Base-by-base conservation (phyloP, 345 rosid species). In the Turritis glabra region DNA sequence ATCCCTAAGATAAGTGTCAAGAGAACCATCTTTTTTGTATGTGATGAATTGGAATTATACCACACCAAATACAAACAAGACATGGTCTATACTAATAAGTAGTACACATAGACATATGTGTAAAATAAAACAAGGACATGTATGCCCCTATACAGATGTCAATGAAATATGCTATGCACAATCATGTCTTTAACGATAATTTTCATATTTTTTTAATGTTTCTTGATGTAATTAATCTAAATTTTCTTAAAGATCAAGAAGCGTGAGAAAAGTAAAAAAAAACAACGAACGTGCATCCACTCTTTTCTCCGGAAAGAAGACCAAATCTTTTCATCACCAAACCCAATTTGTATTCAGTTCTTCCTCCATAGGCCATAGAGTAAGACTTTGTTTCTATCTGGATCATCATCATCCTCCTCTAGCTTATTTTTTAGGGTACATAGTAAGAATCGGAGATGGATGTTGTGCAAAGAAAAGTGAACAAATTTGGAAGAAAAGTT, bases 381-480 rank as follows among this genome's bases (percentile, higher is more conserved):
- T 67, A 67, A 66, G 67, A 37, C 19, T 35, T 38, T 2, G 47
- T 64, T 23, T 57, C 33, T 3, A 29, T 26, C 11, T 55, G 3
- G 52, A 33, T 46, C 44, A 35, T 23, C 38, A 30, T 29, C 22
- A 26, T 48, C 23, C n/a, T 67, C 69, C 23, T 68, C n/a, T 29
- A 4, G 46, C 41, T 53, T 52, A 10, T 17, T 30, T 29, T 68
- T 35, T 18, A 76, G 52, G 66, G 65, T 61, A 30, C 33, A 18
- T 25, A 52, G 75, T 26, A 70, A 70, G 71, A 21, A 44, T 15
- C 8, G 5, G 47, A 77, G 56, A 77, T 77, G 80, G 77, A 77
- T 64, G 64, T 71, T 29, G 62, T 71, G 38, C 80, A 77, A 43
- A 71, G 68, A 38, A 77, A 77, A 50, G 80, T 77, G 13, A 77